Evolutionary conservation across 2,329 filamentous ascomycete genomes (phyloP).

Genomic region (Fusarium pilosicola): DNA sequence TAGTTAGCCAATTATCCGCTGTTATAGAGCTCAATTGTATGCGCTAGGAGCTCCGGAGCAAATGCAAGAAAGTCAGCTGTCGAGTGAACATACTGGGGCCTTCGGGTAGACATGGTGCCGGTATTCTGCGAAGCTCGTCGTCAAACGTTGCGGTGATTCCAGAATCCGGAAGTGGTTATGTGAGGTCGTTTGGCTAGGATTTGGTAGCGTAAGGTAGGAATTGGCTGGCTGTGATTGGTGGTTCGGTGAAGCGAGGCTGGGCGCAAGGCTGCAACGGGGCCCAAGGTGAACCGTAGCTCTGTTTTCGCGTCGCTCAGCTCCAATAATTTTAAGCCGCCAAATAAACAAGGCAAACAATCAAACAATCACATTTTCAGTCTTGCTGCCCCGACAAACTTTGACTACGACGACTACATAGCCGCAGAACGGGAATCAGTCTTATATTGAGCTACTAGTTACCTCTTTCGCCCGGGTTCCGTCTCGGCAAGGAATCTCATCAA

Average conservation of each 20-base stretch:
- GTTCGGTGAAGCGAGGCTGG: slow-evolving; percentile 46
- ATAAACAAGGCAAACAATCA: slow-evolving; percentile 37
- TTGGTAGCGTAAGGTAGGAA: slow-evolving; percentile 54
- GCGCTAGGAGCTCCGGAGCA: not conserved
- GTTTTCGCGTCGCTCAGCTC: slow-evolving; percentile 46
- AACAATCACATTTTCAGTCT: slow-evolving; percentile 30
- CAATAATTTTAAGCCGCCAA: slow-evolving; percentile 43
- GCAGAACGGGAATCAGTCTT: not conserved
- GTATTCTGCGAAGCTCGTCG: slow-evolving; percentile 43
- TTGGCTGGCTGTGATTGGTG: slow-evolving; percentile 53
- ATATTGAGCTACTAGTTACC: not conserved
- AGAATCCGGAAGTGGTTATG: slow-evolving; percentile 41
- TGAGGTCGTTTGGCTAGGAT: slow-evolving; percentile 47
- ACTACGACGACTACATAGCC: not conserved
- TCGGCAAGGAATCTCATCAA: slow-evolving; percentile 15
- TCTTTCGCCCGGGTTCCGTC: not conserved
- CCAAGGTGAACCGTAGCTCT: slow-evolving; percentile 25
- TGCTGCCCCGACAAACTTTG: not conserved
- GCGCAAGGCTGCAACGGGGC: slow-evolving; percentile 28
- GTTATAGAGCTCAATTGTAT: slow-evolving; percentile 38
- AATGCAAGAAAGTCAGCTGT: not conserved
- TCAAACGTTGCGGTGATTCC: slow-evolving; percentile 44
- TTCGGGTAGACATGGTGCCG: slow-evolving; percentile 55
- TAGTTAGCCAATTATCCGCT: slow-evolving; percentile 40
- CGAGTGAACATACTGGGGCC: slow-evolving; percentile 52